These are phyloP conservation scores for Coniferiporia weirii DNA, from an alignment of 1,284 basidiomycete species.

Conservation along the genomic window DNA sequence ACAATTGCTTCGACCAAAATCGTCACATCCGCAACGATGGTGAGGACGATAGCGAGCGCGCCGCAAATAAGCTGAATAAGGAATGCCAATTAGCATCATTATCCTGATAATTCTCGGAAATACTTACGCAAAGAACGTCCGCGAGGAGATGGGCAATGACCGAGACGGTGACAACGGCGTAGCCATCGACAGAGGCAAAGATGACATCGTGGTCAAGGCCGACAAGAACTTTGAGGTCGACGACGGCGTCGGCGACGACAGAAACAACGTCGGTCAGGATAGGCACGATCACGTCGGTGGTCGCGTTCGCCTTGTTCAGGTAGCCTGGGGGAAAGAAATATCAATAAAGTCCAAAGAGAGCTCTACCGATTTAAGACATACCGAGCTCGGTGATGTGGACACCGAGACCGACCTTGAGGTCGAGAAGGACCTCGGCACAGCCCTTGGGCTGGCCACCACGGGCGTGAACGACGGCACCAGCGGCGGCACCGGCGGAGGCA, in stretches of 20 bases:
- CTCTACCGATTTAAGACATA: neutral
- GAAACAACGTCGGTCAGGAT: conserved; percentile 11
- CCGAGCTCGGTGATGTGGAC: conserved; percentile 3
- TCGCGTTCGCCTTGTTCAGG: conserved; percentile 7
- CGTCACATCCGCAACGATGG: conserved; percentile 1
- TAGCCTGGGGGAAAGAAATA: neutral
- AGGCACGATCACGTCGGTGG: conserved; percentile 8
- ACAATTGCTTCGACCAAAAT: conserved; percentile 3
- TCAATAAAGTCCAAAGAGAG: neutral
- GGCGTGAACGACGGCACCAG: neutral
- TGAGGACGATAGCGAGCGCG: conserved; percentile 5
- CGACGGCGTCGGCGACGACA: conserved; percentile 6
- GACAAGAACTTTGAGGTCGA: conserved; percentile 17
- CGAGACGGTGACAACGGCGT: conserved; percentile 4
- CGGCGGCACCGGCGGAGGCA: neutral
- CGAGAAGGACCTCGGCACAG: conserved; percentile 9
- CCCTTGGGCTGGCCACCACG: neutral
- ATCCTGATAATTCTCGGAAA: neutral
- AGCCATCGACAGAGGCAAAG: conserved; percentile 12
- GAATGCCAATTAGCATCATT: neutral
- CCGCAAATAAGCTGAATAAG: conserved; percentile 11
- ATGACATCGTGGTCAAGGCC: conserved; percentile 12
- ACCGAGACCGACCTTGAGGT: conserved; percentile 7
- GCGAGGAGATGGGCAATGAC: conserved; percentile 16
- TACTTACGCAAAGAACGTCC: conserved; percentile 14